phyloP scores from a whole-genome alignment of 768 basidiomycete species.

The Boletus sp. region DNA sequence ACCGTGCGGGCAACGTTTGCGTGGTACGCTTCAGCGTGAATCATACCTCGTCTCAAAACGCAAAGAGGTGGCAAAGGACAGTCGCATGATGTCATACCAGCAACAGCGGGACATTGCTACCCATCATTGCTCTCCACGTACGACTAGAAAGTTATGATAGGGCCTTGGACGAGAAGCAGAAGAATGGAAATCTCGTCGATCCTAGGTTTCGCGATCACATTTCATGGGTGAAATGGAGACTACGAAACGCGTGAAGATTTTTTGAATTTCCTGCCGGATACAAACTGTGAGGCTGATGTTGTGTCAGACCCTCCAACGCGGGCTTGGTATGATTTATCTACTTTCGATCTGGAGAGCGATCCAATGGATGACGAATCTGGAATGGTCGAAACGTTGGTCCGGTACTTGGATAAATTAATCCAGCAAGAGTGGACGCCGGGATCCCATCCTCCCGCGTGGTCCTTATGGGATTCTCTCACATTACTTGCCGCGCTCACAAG shows the following conservation, averaged over 20 bases:
- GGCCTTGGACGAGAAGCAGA: neutral
- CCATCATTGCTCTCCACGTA: neutral
- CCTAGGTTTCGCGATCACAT: neutral
- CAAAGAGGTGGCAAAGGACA: neutral
- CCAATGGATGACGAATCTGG: neutral
- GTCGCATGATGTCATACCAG: neutral
- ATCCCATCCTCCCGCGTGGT: neutral
- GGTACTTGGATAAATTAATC: neutral
- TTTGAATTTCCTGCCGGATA: neutral
- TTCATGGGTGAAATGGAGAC: constrained; percentile 1
- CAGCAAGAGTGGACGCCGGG: neutral
- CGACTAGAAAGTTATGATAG: neutral
- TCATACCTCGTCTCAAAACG: neutral
- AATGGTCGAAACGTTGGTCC: neutral
- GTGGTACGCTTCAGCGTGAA: neutral
- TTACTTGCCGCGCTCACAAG: constrained; percentile 5
- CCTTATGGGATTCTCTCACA: neutral
- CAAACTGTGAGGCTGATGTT: neutral
- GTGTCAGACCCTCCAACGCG: neutral
- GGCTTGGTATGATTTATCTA: neutral
- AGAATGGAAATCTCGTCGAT: neutral
- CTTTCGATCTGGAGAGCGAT: neutral
- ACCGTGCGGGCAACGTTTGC: neutral
- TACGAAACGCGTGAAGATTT: neutral
- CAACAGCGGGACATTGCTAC: neutral